phyloP scores from a whole-genome alignment of 345 rosid genomes.

The Citrus inodora region DNA sequence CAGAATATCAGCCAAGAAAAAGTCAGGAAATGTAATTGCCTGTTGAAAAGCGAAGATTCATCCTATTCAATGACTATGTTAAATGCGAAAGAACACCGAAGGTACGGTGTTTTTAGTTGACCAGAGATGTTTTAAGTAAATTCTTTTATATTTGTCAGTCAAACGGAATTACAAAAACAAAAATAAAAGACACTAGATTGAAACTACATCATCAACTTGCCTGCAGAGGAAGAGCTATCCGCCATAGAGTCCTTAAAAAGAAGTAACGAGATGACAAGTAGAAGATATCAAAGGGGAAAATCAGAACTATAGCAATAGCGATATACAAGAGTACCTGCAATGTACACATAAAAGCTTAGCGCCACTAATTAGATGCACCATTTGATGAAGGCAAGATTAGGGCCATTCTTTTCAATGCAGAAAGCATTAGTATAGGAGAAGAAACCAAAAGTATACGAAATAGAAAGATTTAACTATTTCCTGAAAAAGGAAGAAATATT shows the following conservation, averaged over 20 bases:
- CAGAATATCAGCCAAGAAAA: conserved; percentile 91
- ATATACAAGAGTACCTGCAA: conserved; percentile 82
- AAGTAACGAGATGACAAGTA: conserved; percentile 82
- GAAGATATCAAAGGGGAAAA: conserved; percentile 94
- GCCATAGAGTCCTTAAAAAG: conserved; percentile 86
- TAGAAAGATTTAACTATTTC: background rate
- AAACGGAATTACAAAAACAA: background rate
- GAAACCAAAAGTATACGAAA: background rate
- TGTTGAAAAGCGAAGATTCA: conserved; percentile 31
- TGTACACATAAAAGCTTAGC: conserved; percentile 12
- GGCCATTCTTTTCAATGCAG: background rate
- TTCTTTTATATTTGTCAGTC: background rate
- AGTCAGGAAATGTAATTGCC: conserved; percentile 95
- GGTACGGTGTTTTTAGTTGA: conserved; percentile 5
- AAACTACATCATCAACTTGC: conserved; percentile 36
- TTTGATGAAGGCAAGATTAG: background rate
- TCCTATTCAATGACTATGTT: background rate
- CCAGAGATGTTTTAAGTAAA: background rate
- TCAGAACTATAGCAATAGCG: conserved; percentile 69
- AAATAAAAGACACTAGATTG: background rate
- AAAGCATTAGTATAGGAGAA: background rate
- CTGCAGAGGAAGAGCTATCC: conserved; percentile 89
- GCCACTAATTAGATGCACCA: background rate
- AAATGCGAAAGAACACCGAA: background rate
- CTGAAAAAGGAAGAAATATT: background rate